Evolutionary conservation across 2,329 filamentous ascomycete species (phyloP).

Genomic region (Colletotrichum musicola): DNA sequence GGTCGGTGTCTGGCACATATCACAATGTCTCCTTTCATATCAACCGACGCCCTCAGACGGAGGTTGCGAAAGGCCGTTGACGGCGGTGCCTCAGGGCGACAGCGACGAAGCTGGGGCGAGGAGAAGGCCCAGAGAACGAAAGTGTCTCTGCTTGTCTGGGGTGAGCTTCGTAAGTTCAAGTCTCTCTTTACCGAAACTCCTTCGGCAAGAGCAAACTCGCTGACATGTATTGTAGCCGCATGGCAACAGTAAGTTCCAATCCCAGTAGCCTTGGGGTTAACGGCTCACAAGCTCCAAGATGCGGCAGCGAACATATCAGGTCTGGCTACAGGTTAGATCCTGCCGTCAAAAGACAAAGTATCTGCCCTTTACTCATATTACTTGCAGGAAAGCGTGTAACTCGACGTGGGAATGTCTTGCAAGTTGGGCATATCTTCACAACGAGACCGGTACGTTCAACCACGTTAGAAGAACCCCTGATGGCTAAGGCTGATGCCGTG

Average conservation of each 20-base stretch:
- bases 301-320: slow-evolving; percentile 33
- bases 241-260: slow-evolving; percentile 30
- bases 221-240: neutral
- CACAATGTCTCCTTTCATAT: slow-evolving; percentile 14
- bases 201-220: neutral
- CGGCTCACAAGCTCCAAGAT: neutral
- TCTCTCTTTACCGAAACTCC: neutral
- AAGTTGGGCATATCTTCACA: slow-evolving; percentile 32
- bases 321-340: slow-evolving; percentile 21
- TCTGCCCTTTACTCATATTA: neutral
- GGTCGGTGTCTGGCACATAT: no score
- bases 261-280: rapidly evolving
- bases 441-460: slow-evolving; percentile 14
- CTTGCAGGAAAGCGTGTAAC: slow-evolving; percentile 12
- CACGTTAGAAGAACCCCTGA: neutral
- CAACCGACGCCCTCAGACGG: slow-evolving; percentile 16
- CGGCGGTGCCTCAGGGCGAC: slow-evolving; percentile 5
- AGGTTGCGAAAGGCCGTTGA: slow-evolving; percentile 20
- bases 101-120: slow-evolving; percentile 3
- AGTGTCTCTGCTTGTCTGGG: slow-evolving; percentile 9
- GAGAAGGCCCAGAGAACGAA: neutral
- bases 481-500: neutral
- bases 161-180: slow-evolving; percentile 22
- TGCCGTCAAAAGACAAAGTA: neutral
- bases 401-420: slow-evolving; percentile 9